Evolutionary conservation across 768 basidiomycete genomes (phyloP).

Genomic region (Sarcomyxa edulis): DNA sequence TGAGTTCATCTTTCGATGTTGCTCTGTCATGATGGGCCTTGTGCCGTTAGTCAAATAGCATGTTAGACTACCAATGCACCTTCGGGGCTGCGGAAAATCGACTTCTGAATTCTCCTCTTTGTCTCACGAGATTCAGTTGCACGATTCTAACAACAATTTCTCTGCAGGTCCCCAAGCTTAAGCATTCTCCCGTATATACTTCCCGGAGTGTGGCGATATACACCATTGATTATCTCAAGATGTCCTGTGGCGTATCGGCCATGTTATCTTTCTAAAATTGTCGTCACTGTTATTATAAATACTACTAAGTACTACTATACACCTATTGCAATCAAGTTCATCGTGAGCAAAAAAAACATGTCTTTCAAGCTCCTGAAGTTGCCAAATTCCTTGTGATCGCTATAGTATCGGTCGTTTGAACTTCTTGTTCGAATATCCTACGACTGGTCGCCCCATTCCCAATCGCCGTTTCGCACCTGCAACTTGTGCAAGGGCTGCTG

Average conservation of each 20-base stretch:
- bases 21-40: slow-evolving; percentile 34
- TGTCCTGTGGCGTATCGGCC: not conserved
- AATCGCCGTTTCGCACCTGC: slow-evolving; percentile 47
- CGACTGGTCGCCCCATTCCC: slow-evolving; percentile 52
- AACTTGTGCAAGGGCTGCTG: not conserved
- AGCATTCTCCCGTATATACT: no score
- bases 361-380: no score
- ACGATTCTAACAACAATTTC: no score
- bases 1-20: slow-evolving; percentile 2
- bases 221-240: no score
- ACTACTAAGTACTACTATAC: not conserved
- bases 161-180: no score
- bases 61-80: slow-evolving; percentile 49
- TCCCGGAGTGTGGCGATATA: no score
- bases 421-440: slow-evolving; percentile 63
- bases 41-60: slow-evolving; percentile 36
- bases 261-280: not conserved
- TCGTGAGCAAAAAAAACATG: no score
- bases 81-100: slow-evolving; percentile 35
- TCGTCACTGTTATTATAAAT: not conserved
- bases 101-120: slow-evolving; percentile 22
- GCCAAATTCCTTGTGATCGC: no score
- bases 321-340: no score
- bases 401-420: slow-evolving; percentile 51
- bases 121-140: no score